A percentile compares a stretch with the other conserved stretches of the same genome.
phyloP scores from a whole-genome alignment of 345 rosid species.

The Camelina neglecta region DNA sequence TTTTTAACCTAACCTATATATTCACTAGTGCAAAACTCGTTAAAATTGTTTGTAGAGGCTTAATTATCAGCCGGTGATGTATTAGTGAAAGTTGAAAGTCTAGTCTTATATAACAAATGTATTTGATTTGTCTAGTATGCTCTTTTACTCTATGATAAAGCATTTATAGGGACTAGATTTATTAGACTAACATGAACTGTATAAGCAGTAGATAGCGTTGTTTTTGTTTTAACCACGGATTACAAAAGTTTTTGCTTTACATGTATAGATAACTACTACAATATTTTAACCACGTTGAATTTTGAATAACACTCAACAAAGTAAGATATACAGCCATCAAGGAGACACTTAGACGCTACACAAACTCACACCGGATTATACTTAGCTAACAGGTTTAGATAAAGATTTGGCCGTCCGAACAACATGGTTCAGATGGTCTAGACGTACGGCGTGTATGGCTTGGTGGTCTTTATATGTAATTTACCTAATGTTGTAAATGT shows the following conservation, averaged over 20 bases:
- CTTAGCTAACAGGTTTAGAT: slow-evolving; percentile 1
- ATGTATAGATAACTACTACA: too few relatives aligned
- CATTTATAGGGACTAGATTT: background rate
- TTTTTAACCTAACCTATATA: background rate
- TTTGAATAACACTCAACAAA: background rate
- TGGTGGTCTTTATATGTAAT: background rate
- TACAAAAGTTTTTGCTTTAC: background rate
- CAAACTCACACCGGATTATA: background rate
- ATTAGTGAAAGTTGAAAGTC: background rate
- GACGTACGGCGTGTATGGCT: background rate
- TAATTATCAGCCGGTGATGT: too few relatives aligned
- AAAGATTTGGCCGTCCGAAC: background rate
- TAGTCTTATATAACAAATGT: background rate
- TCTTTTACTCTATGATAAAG: background rate
- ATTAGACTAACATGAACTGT: background rate
- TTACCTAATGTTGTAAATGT: too few relatives aligned
- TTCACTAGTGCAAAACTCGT: background rate
- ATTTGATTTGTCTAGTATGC: background rate
- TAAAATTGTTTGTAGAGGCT: background rate
- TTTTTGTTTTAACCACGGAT: background rate
- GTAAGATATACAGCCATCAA: background rate
- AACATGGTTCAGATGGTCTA: background rate
- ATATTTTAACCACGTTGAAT: background rate
- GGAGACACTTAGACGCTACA: background rate
- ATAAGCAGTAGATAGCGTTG: background rate